Evolutionary conservation across 345 rosid genomes (phyloP).

Genomic region (Citrus trifoliata): DNA sequence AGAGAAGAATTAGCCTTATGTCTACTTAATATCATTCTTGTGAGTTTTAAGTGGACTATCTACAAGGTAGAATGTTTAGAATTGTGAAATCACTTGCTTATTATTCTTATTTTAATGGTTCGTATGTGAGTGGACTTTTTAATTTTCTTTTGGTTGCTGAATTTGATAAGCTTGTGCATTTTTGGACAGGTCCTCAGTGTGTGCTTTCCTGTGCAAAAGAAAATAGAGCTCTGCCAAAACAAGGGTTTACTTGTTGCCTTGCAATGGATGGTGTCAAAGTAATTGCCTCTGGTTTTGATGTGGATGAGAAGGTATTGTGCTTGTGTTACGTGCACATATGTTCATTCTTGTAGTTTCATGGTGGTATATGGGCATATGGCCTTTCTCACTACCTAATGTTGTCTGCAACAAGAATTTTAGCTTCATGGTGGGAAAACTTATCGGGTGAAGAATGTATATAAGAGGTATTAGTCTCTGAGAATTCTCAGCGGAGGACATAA

Average conservation of each 20-base stretch:
- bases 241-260: constrained; percentile 82
- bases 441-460: background rate
- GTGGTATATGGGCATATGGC: background rate
- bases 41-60: background rate
- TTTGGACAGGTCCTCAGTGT: constrained; percentile 76
- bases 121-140: background rate
- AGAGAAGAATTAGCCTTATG: background rate
- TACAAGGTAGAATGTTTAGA: background rate
- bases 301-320: constrained; percentile 73
- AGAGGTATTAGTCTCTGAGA: background rate
- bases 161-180: constrained; percentile 8
- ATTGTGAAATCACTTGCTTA: background rate
- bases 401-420: background rate
- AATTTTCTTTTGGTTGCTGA: background rate
- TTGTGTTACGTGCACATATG: background rate
- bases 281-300: constrained; percentile 83
- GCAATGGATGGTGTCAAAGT: constrained; percentile 92
- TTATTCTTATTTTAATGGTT: no score
- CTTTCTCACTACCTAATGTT: background rate
- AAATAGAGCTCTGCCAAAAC: constrained; percentile 65
- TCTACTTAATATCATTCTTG: background rate
- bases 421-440: background rate
- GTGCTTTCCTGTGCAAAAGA: constrained; percentile 89
- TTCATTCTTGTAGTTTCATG: background rate
- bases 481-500: background rate